A percentile compares a stretch with the other conserved stretches of the same genome.
These are phyloP conservation scores for Phialemoniopsis sp. DNA, from an alignment of 2,329 filamentous ascomycete species.

Conservation along the genomic window DNA sequence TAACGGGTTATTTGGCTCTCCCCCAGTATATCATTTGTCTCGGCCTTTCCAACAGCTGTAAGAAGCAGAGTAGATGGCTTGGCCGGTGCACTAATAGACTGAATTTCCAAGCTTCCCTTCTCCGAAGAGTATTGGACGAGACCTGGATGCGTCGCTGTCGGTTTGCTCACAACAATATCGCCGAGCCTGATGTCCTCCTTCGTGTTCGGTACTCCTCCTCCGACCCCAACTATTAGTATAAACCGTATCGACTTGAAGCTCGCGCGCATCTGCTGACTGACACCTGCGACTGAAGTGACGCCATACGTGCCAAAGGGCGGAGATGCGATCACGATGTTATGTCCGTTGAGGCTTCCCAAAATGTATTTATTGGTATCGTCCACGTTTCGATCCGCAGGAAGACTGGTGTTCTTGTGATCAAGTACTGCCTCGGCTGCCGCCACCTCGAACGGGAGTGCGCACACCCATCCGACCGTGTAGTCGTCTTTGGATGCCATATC, in stretches of 20 bases:
- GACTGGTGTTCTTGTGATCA: slow-evolving; percentile 17
- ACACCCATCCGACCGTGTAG: slow-evolving; percentile 6
- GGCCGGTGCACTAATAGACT: slow-evolving; percentile 4
- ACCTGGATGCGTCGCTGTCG: slow-evolving; percentile 11
- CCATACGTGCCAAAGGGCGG: slow-evolving; percentile 20
- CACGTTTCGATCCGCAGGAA: neutral
- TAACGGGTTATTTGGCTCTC: slow-evolving; percentile 3
- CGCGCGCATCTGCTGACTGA: slow-evolving; percentile 19
- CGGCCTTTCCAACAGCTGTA: neutral
- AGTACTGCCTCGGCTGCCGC: slow-evolving; percentile 8
- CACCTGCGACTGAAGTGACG: slow-evolving; percentile 16
- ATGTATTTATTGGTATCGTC: slow-evolving; percentile 23
- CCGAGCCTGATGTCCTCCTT: slow-evolving; percentile 28
- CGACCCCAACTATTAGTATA: slow-evolving; percentile 26
- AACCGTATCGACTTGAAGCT: slow-evolving; percentile 23
- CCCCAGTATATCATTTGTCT: slow-evolving; percentile 15
- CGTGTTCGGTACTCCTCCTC: slow-evolving; percentile 26
- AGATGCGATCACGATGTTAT: slow-evolving; percentile 28
- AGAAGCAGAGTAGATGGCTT: slow-evolving; percentile 1
- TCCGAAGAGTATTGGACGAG: slow-evolving; percentile 21
- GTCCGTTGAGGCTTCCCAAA: slow-evolving; percentile 21
- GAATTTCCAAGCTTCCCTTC: slow-evolving; percentile 13
- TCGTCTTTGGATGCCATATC: neutral
- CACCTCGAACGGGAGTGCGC: slow-evolving; percentile 5
- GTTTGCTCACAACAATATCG: slow-evolving; percentile 21